Base-by-base conservation (phyloP, 2,329 filamentous ascomycete species). In the Hypomyces perniciosus region DNA sequence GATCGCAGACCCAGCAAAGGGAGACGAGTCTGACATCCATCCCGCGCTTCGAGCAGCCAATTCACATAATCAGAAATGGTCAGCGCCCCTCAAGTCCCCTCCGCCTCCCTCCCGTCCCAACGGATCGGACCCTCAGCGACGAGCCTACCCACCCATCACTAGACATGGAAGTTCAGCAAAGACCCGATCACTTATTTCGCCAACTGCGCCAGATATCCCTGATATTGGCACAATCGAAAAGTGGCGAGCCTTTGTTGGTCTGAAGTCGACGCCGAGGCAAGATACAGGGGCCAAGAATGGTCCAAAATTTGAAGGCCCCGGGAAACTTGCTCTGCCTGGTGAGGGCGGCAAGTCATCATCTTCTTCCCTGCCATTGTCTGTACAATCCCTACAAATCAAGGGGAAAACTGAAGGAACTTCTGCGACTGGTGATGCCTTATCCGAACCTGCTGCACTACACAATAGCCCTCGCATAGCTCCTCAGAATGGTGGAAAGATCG, bases 91-190 rank as follows among this genome's bases (percentile, higher is more conserved):
- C 30, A 64, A 65, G 46, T 56, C 59, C 5, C 54, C 55, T 4
- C 55, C 60, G 12, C 57, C 56, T 12, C 54, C 57, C 6, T 33
- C 43, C 10, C 52, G 34, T 6, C 40, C 56, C 8, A 61, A 59
- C 30, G 52, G 57, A 8, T 57, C 58, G 2, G 63, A 67, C 5
- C 37, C 58, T 1, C 59, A 60, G 39, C 56, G 59, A 2, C 59
- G 65, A 46, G 59, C 63, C 1, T 71, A 71, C 33, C 69, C 68
- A 1, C 69, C 68, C 6, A 71, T 70, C 44, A 65, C 69, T 1
- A 62, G 67, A 28, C 62, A 64, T n/a, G 65, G 60, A 26, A 52
- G 56, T 47, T 29, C 49, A 57, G 56, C 61, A 0, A 65, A 62
- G 44, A 58, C 59, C 5, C 62, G 63, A n/a, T 57, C 60, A 1